Evolutionary conservation across 2,329 filamentous ascomycete genomes (phyloP).

Genomic region (Leptodontidium sp.): DNA sequence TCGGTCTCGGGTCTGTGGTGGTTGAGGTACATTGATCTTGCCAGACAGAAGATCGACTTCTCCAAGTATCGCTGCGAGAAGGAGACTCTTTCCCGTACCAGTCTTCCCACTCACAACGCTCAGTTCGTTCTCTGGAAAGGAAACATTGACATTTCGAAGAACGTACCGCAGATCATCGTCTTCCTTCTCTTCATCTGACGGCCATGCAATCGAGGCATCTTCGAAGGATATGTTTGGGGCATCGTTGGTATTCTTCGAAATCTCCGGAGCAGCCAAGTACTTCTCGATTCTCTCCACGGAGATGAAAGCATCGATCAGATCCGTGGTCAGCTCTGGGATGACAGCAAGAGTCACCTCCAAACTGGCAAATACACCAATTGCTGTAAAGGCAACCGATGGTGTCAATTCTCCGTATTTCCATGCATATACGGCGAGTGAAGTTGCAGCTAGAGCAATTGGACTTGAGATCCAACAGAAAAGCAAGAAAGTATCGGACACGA

Average conservation of each 20-base stretch:
- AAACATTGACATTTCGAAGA: slow-evolving; percentile 68
- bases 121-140: slow-evolving; percentile 73
- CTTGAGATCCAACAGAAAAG: slow-evolving; percentile 76
- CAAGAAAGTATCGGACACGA: slow-evolving; percentile 68
- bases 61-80: slow-evolving; percentile 77
- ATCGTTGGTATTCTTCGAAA: slow-evolving; percentile 59
- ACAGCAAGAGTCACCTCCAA: slow-evolving; percentile 76
- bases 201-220: slow-evolving; percentile 77
- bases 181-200: slow-evolving; percentile 68
- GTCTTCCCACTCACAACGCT: slow-evolving; percentile 81
- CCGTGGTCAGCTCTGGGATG: slow-evolving; percentile 76
- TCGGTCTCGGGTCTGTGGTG: slow-evolving; percentile 60
- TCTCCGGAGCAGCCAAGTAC: slow-evolving; percentile 74
- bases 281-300: slow-evolving; percentile 75
- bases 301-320: slow-evolving; percentile 76
- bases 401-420: slow-evolving; percentile 67
- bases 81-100: slow-evolving; percentile 78
- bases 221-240: slow-evolving; percentile 71
- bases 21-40: slow-evolving; percentile 61
- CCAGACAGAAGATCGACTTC: slow-evolving; percentile 76
- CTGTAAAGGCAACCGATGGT: slow-evolving; percentile 81
- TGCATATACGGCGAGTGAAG: slow-evolving; percentile 75
- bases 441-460: slow-evolving; percentile 76
- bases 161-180: slow-evolving; percentile 68
- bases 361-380: slow-evolving; percentile 76